Percentiles rank a stretch among this genome's conserved stretches.
phyloP scores from a whole-genome alignment of 2,329 filamentous ascomycete species.

The Bipolaris sorokiniana region DNA sequence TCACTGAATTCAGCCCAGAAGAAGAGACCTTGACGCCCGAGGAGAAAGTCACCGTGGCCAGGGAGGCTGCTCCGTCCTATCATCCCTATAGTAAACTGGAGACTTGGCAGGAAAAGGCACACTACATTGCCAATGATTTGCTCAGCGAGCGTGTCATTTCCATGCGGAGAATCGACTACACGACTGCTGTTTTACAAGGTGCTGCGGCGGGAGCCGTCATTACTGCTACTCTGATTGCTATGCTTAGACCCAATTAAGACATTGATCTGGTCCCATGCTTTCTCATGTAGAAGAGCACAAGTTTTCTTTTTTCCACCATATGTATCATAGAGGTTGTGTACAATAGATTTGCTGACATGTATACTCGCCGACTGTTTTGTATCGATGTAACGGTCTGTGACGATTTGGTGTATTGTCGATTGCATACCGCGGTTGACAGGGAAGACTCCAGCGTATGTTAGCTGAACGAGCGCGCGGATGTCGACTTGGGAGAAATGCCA shows the following conservation, averaged over 20 bases:
- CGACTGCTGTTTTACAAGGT: constrained; percentile 53
- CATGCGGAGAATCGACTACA: constrained; percentile 55
- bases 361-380: not conserved
- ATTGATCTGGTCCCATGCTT: not conserved
- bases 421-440: not conserved
- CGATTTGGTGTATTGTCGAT: not conserved
- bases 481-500: not conserved
- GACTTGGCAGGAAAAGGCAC: constrained; percentile 32
- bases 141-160: constrained; percentile 55
- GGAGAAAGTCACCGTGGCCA: constrained; percentile 24
- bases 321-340: constrained; percentile 13
- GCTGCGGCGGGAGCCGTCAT: constrained; percentile 51
- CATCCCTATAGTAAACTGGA: constrained; percentile 16
- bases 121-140: constrained; percentile 38
- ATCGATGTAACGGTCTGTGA: not conserved
- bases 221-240: constrained; percentile 36
- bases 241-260: constrained; percentile 29
- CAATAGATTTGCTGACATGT: not conserved
- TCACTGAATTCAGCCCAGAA: constrained; percentile 13
- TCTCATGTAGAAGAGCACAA: not conserved
- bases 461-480: not conserved
- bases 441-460: not conserved
- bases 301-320: not conserved
- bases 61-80: constrained; percentile 17
- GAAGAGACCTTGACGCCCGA: constrained; percentile 15